Conservation (phyloP, 2,329 filamentous ascomycete species). For the Colletotrichum sp. region DNA sequence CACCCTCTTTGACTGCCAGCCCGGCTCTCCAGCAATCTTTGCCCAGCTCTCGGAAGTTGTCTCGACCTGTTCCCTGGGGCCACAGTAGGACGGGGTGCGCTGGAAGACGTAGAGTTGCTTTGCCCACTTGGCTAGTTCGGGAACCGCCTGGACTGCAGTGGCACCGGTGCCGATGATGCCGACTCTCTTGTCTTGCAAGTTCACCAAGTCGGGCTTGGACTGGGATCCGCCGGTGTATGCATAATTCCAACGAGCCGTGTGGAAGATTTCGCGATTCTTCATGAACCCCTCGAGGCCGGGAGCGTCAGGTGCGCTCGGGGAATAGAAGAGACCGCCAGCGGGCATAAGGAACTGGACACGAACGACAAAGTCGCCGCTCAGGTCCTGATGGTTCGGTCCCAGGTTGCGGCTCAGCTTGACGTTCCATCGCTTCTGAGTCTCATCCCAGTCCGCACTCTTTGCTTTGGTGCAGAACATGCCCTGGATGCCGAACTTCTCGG, state of each 20-base stretch:
- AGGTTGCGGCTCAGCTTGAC: constrained; percentile 26
- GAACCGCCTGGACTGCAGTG: constrained; percentile 49
- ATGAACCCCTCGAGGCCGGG: constrained; percentile 25
- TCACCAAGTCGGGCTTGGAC: constrained; percentile 41
- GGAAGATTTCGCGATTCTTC: constrained; percentile 46
- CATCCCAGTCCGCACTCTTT: constrained; percentile 49
- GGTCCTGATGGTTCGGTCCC: constrained; percentile 35
- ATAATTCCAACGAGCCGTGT: constrained; percentile 53
- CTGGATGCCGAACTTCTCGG: constrained; percentile 41
- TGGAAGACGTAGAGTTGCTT: constrained; percentile 60
- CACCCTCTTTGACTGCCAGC: constrained; percentile 47
- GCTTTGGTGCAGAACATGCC: constrained; percentile 46
- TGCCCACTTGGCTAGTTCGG: constrained; percentile 48
- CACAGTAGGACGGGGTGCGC: constrained; percentile 51
- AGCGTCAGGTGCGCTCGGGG: constrained; percentile 34
- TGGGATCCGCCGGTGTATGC: constrained; percentile 43
- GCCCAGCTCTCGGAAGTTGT: constrained; percentile 46
- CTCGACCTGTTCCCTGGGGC: constrained; percentile 36
- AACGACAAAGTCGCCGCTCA: constrained; percentile 25
- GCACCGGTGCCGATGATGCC: constrained; percentile 56
- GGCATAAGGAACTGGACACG: constrained; percentile 43
- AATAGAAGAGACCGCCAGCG: constrained; percentile 41
- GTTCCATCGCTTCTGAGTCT: constrained; percentile 28
- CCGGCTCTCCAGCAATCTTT: background rate
- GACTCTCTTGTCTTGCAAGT: constrained; percentile 50